These are phyloP conservation scores for Aspergillus homomorphus DNA, from an alignment of 495 filamentous ascomycete genomes.

Conservation along the genomic window DNA sequence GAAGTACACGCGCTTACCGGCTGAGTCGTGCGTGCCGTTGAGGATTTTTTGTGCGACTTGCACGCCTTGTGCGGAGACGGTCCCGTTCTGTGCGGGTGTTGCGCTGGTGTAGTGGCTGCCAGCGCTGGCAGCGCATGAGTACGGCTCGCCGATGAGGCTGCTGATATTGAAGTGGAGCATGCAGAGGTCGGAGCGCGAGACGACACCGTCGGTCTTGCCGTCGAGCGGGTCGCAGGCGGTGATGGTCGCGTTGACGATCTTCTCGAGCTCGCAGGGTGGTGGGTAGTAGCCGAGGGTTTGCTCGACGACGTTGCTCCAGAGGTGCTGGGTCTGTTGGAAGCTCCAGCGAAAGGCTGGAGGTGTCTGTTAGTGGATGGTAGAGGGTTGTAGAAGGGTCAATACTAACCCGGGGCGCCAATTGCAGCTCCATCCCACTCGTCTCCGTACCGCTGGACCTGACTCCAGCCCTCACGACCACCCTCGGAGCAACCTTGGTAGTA, in stretches of 20 bases:
- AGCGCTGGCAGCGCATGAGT: slow-evolving; percentile 32
- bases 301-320: slow-evolving; percentile 59
- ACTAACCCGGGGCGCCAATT: slow-evolving; percentile 49
- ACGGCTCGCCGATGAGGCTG: slow-evolving; percentile 38
- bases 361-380: slow-evolving; percentile 39
- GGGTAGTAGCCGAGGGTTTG: slow-evolving; percentile 75
- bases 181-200: slow-evolving; percentile 50
- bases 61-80: slow-evolving; percentile 35
- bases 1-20: slow-evolving; percentile 45
- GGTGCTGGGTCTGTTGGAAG: slow-evolving; percentile 2
- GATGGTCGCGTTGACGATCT: slow-evolving; percentile 66
- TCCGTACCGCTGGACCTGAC: slow-evolving; percentile 47
- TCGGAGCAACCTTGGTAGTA: slow-evolving; percentile 55
- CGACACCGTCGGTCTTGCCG: slow-evolving; percentile 47
- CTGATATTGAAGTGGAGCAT: slow-evolving; percentile 37
- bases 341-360: slow-evolving; percentile 1
- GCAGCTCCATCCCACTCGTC: slow-evolving; percentile 46
- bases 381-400: slow-evolving; percentile 32
- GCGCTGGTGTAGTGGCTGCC: neutral
- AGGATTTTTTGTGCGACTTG: slow-evolving; percentile 40
- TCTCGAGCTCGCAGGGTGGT: slow-evolving; percentile 71
- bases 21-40: slow-evolving; percentile 42
- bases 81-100: slow-evolving; percentile 45
- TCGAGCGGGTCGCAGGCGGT: slow-evolving; percentile 48
- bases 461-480: slow-evolving; percentile 50